These are phyloP conservation scores for Naganishia randhawae DNA, from an alignment of 768 basidiomycete species.

Conservation along the genomic window DNA sequence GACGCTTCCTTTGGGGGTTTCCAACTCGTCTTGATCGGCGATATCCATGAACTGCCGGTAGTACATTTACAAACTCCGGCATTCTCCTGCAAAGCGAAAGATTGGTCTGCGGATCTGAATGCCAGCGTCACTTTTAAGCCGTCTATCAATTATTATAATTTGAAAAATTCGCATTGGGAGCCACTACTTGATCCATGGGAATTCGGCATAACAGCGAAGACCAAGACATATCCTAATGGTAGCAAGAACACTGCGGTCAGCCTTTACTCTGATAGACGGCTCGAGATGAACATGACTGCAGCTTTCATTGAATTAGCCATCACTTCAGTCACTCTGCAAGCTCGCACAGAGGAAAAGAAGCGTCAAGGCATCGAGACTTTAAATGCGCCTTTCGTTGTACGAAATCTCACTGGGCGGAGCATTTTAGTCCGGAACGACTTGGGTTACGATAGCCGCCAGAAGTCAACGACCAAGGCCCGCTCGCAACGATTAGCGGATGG, in stretches of 20 bases:
- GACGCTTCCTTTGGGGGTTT: slow-evolving; percentile 85
- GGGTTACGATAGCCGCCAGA: slow-evolving; percentile 56
- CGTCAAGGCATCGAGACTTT: slow-evolving; percentile 75
- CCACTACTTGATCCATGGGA: slow-evolving; percentile 96
- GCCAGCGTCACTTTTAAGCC: slow-evolving; percentile 69
- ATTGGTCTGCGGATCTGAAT: slow-evolving; percentile 89
- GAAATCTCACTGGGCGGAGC: slow-evolving; percentile 82
- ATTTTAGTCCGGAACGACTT: slow-evolving; percentile 78
- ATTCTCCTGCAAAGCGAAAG: slow-evolving; percentile 74
- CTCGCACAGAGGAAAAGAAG: slow-evolving; percentile 67
- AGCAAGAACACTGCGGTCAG: slow-evolving; percentile 56
- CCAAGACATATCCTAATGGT: slow-evolving; percentile 16
- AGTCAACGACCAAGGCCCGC: slow-evolving; percentile 46
- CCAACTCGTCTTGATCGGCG: slow-evolving; percentile 87
- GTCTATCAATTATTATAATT: slow-evolving; percentile 88
- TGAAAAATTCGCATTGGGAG: slow-evolving; percentile 97
- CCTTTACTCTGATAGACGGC: slow-evolving; percentile 70
- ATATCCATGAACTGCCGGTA: slow-evolving; percentile 90
- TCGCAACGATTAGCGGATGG: slow-evolving; percentile 68
- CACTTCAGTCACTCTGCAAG: slow-evolving; percentile 68
- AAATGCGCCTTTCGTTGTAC: slow-evolving; percentile 88
- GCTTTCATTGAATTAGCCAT: slow-evolving; percentile 81
- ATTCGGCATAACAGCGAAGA: slow-evolving; percentile 40
- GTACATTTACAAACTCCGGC: slow-evolving; percentile 81
- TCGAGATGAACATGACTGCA: slow-evolving; percentile 86